A percentile compares a stretch with the other conserved stretches of the same genome.
Evolutionary conservation across 2,329 filamentous ascomycete genomes (phyloP).

Genomic region (Penicillium sp.): DNA sequence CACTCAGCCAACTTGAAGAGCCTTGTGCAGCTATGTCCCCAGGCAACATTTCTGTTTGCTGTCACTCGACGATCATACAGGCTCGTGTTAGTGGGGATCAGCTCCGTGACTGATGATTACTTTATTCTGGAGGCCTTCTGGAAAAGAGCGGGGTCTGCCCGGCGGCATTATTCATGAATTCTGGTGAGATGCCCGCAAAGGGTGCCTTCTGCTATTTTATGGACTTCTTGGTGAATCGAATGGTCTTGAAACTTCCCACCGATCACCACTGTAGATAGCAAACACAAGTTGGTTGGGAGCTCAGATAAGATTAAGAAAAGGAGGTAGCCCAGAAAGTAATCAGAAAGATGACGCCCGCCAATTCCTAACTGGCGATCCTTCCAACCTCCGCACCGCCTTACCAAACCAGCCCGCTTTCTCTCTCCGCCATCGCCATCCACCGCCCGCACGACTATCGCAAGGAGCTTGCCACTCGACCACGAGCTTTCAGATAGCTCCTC

Average conservation of each 20-base stretch:
- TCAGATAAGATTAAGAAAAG: not conserved
- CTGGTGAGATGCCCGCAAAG: not conserved
- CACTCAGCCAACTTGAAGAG: not conserved
- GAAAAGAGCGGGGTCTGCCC: not conserved
- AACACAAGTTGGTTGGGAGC: not conserved
- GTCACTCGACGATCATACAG: not conserved
- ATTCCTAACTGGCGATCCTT: conserved; percentile 15
- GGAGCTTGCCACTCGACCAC: conserved; percentile 5
- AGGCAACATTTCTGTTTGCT: no score
- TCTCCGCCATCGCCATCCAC: conserved; percentile 2
- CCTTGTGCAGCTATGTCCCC: not conserved
- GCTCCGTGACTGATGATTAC: not conserved
- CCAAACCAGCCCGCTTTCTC: conserved; percentile 18
- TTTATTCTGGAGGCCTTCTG: not conserved
- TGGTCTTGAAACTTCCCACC: not conserved
- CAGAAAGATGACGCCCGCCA: not conserved
- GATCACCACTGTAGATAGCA: not conserved
- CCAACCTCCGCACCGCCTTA: conserved; percentile 29
- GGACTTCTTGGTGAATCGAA: not conserved
- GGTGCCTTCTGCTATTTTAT: not conserved
- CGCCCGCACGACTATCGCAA: conserved; percentile 1
- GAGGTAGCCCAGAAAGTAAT: not conserved
- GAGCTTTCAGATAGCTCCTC: conserved; percentile 2
- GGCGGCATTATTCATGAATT: not conserved
- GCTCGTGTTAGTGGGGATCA: not conserved